Percentiles rank a stretch among this genome's conserved stretches.
Conservation (phyloP, 306 rosid genomes). For the Aeschynomene evenia region DNA sequence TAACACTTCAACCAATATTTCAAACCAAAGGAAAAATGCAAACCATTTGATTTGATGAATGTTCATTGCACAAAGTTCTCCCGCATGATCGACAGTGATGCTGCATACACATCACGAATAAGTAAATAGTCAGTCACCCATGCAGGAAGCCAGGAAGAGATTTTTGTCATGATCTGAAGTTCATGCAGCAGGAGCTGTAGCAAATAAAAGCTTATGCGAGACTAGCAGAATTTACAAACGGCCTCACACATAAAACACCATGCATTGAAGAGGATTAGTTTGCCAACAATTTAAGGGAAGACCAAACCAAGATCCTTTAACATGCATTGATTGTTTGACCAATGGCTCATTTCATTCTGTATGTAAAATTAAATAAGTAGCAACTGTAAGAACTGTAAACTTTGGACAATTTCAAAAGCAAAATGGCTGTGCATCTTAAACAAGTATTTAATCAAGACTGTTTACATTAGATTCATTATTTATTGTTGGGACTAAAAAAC, state of each 20-base stretch:
- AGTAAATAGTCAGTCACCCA: conserved; percentile 22
- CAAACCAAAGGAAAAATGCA: background rate
- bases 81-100: conserved; percentile 97
- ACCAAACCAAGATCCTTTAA: background rate
- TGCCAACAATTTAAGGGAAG: background rate
- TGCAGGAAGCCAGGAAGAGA: conserved; percentile 2
- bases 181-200: background rate
- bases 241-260: background rate
- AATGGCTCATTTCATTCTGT: background rate
- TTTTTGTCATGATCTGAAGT: conserved; percentile 6
- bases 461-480: background rate
- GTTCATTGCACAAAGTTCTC: conserved; percentile 88
- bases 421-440: conserved; percentile 10
- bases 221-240: background rate
- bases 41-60: conserved; percentile 87
- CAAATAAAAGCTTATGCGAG: background rate
- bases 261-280: background rate
- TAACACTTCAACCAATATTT: background rate
- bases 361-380: background rate
- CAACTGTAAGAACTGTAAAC: background rate
- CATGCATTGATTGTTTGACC: conserved; percentile 15
- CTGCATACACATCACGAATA: conserved; percentile 47
- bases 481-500: background rate
- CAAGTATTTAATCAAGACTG: conserved; percentile 3
- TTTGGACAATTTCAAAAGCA: background rate